These are phyloP conservation scores for Aspergillus piperis DNA, from an alignment of 2,329 filamentous ascomycete species.

Conservation along the genomic window DNA sequence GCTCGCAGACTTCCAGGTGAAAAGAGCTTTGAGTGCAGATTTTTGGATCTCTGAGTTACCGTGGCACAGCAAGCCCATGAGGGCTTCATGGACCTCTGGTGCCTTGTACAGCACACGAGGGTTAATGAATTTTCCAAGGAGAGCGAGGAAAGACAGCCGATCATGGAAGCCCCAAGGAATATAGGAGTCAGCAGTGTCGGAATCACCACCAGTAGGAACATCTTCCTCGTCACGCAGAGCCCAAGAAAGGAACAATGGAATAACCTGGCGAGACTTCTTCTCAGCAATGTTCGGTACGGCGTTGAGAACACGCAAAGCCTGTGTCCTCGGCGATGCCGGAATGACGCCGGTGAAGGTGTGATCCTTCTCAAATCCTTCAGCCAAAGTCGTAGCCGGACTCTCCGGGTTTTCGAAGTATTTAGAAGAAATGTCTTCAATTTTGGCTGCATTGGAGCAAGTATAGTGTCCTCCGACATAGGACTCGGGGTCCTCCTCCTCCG, in stretches of 20 bases:
- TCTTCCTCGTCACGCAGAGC: slow-evolving; percentile 57
- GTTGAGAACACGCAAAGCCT: slow-evolving; percentile 77
- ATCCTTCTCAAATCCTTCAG: slow-evolving; percentile 63
- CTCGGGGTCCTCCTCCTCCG: slow-evolving; percentile 27
- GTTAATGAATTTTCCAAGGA: slow-evolving; percentile 85
- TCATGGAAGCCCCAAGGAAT: slow-evolving; percentile 59
- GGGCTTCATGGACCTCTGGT: slow-evolving; percentile 71
- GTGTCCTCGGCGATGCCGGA: slow-evolving; percentile 62
- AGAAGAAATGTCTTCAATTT: slow-evolving; percentile 56
- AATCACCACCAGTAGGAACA: slow-evolving; percentile 24
- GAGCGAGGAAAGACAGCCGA: slow-evolving; percentile 75
- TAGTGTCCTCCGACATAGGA: slow-evolving; percentile 57
- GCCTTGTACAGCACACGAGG: slow-evolving; percentile 79
- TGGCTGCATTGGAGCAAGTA: slow-evolving; percentile 74
- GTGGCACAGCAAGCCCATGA: slow-evolving; percentile 77
- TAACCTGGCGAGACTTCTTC: slow-evolving; percentile 78
- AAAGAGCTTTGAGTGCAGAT: slow-evolving; percentile 76
- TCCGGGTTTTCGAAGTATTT: slow-evolving; percentile 56
- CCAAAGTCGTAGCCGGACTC: slow-evolving; percentile 60
- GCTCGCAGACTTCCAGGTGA: slow-evolving; percentile 82
- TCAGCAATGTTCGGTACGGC: slow-evolving; percentile 77
- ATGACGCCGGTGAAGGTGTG: slow-evolving; percentile 48
- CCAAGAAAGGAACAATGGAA: slow-evolving; percentile 86
- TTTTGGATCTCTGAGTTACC: slow-evolving; percentile 90
- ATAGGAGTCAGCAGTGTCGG: slow-evolving; percentile 21